Evolutionary conservation across 192 early-diverging fungal species (phyloP).

Genomic region (Physocladia obscura): DNA sequence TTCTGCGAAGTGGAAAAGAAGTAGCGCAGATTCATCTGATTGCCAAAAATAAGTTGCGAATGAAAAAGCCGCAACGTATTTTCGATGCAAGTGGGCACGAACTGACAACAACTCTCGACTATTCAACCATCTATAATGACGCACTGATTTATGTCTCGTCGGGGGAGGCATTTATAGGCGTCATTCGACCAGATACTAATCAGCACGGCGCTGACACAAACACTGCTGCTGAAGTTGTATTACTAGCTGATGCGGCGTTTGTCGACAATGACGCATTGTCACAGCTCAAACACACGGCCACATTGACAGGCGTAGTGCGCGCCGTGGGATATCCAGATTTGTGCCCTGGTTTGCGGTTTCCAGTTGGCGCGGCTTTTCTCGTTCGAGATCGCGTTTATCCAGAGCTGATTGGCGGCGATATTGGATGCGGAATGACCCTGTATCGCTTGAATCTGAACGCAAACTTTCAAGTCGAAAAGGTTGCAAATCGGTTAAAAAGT

Average conservation of each 20-base stretch:
- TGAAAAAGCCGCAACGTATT: conserved; percentile 50
- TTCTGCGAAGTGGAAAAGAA: conserved; percentile 38
- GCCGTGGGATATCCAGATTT: conserved; percentile 36
- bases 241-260: conserved; percentile 43
- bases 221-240: conserved; percentile 27
- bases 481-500: conserved; percentile 35
- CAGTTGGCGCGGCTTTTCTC: conserved; percentile 54
- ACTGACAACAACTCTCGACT: conserved; percentile 21
- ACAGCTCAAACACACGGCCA: conserved; percentile 48
- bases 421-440: conserved; percentile 63
- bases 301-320: conserved; percentile 22
- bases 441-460: conserved; percentile 30
- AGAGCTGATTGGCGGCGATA: conserved; percentile 58
- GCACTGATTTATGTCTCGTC: conserved; percentile 46
- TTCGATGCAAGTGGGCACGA: conserved; percentile 38
- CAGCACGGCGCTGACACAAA: not conserved
- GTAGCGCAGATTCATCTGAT: conserved; percentile 34
- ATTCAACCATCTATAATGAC: conserved; percentile 36
- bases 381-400: conserved; percentile 51
- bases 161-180: conserved; percentile 53
- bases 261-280: conserved; percentile 46
- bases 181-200: not conserved
- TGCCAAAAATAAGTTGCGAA: conserved; percentile 55
- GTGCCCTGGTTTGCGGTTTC: conserved; percentile 29
- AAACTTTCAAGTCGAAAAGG: conserved; percentile 29